Conservation (phyloP, 495 filamentous ascomycete species). For the Podospora sp. region DNA sequence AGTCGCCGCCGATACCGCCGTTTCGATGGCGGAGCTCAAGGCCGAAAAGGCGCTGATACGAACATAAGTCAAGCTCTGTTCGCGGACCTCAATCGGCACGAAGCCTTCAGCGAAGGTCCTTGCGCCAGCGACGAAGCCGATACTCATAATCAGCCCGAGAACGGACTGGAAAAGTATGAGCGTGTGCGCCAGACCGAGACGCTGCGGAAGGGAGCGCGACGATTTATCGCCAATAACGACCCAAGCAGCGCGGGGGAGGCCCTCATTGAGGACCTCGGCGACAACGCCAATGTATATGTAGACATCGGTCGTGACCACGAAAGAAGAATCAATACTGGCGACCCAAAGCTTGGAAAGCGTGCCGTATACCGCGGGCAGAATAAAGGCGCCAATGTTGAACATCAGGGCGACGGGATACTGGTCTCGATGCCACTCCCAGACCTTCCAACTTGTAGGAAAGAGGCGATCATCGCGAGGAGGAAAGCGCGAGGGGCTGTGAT, state of each 20-base stretch:
- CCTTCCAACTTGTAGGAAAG: background rate
- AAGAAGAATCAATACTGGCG: constrained; percentile 64
- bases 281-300: constrained; percentile 63
- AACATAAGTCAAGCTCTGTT: constrained; percentile 63
- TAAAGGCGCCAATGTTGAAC: constrained; percentile 66
- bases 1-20: constrained; percentile 62
- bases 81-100: constrained; percentile 61
- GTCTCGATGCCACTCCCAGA: background rate
- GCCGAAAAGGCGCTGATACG: constrained; percentile 65
- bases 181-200: constrained; percentile 64
- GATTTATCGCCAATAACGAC: constrained; percentile 68
- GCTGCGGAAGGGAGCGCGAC: constrained; percentile 52
- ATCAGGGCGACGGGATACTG: constrained; percentile 58
- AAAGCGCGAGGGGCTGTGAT: background rate
- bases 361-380: constrained; percentile 68
- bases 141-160: constrained; percentile 61
- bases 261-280: constrained; percentile 72
- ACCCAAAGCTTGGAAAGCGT: constrained; percentile 78
- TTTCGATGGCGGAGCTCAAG: constrained; percentile 65
- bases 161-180: constrained; percentile 61
- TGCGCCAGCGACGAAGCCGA: constrained; percentile 62
- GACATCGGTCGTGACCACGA: constrained; percentile 69
- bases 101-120: constrained; percentile 60
- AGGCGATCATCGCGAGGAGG: background rate
- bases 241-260: constrained; percentile 70